These are phyloP conservation scores for Rhododendron mucronatum DNA, from an alignment of 148 eudicot species.

Conservation along the genomic window DNA sequence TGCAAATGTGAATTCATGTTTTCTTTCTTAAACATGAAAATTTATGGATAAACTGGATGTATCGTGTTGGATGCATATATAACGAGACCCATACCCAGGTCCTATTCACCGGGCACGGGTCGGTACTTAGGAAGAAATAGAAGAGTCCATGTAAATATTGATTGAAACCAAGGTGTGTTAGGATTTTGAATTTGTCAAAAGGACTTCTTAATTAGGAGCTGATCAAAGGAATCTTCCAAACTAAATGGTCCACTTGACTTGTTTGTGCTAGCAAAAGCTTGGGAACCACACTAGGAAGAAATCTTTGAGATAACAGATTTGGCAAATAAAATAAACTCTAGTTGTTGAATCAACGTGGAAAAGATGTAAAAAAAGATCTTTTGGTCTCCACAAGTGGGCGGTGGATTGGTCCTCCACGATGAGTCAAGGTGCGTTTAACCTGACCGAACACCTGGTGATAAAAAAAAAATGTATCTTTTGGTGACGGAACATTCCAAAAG, in stretches of 20 bases:
- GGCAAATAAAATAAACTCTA: not conserved
- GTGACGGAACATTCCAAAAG: conserved; percentile 24
- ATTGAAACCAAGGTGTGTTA: not conserved
- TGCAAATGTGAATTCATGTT: not conserved
- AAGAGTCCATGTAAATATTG: not conserved
- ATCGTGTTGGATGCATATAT: too few species aligned
- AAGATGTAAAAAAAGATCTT: not conserved
- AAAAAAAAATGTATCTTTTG: not conserved
- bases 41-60: too few species aligned
- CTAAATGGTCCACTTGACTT: not conserved
- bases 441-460: too few species aligned
- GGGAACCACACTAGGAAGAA: conserved; percentile 6
- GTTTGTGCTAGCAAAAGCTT: not conserved
- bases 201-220: too few species aligned
- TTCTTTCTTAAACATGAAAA: not conserved
- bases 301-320: conserved; percentile 8
- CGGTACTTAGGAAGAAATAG: not conserved
- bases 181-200: not conserved
- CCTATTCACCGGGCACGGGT: too few species aligned
- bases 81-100: too few species aligned
- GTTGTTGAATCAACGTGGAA: conserved; percentile 1
- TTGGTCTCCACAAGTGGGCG: not conserved
- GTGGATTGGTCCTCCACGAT: not conserved
- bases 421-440: not conserved
- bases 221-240: too few species aligned